These are phyloP conservation scores for Boletus fagicola DNA, from an alignment of 768 basidiomycete genomes.

Conservation along the genomic window DNA sequence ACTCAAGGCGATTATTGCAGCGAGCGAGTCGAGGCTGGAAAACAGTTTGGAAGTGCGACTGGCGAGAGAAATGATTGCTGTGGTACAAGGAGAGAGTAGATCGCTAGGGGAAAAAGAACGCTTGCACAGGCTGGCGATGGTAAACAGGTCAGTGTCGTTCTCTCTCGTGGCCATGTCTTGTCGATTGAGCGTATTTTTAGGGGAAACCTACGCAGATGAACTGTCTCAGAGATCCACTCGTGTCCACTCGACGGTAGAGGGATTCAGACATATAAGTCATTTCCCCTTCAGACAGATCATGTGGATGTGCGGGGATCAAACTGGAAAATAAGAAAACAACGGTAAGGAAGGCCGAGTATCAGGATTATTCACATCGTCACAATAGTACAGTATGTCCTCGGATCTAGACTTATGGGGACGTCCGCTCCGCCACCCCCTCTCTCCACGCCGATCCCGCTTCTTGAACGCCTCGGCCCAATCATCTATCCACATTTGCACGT, in stretches of 20 bases:
- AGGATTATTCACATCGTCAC: neutral
- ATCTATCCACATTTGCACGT: too few relatives aligned
- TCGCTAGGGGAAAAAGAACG: conserved; percentile 62
- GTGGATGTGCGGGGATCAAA: neutral
- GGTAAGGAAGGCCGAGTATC: neutral
- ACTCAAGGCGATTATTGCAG: conserved; percentile 68
- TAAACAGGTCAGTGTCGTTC: conserved; percentile 62
- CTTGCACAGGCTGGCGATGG: conserved; percentile 66
- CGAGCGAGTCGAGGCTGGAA: conserved; percentile 54
- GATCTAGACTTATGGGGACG: conserved; percentile 12
- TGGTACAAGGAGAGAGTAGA: conserved; percentile 60
- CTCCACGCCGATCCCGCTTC: conserved; percentile 17
- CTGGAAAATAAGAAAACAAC: neutral
- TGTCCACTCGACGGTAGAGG: neutral
- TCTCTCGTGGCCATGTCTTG: neutral
- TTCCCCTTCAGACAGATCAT: neutral
- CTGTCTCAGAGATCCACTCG: neutral
- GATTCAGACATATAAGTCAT: neutral
- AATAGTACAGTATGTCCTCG: too few relatives aligned
- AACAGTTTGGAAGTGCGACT: conserved; percentile 64
- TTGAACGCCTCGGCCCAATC: conserved; percentile 5
- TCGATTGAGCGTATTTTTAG: conserved; percentile 16
- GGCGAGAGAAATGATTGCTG: conserved; percentile 73
- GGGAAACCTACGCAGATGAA: conserved; percentile 23
- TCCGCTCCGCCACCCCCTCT: conserved; percentile 3